A percentile compares a stretch with the other conserved stretches of the same genome.
Evolutionary conservation across 1,139 yeast species (phyloP).

Genomic region (Blastobotrys malaysiensis): DNA sequence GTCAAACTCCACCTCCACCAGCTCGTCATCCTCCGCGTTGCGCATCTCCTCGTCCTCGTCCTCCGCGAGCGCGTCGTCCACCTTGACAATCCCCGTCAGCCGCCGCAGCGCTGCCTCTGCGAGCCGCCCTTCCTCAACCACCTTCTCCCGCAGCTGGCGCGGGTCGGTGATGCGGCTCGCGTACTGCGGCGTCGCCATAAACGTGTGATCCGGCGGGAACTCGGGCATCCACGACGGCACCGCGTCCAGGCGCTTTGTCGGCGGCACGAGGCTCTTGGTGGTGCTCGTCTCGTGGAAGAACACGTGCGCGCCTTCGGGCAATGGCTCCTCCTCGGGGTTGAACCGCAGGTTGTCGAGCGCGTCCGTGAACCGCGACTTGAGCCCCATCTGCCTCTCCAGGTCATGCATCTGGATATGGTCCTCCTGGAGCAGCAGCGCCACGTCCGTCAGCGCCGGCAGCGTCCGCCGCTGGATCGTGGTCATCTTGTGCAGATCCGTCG

Average conservation of each 20-base stretch:
- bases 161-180: slow-evolving; percentile 65
- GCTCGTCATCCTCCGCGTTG: slow-evolving; percentile 19
- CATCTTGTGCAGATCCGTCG: slow-evolving; percentile 45
- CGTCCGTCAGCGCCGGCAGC: slow-evolving; percentile 54
- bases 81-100: slow-evolving; percentile 32
- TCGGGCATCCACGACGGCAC: slow-evolving; percentile 77
- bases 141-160: slow-evolving; percentile 57
- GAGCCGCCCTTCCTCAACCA: slow-evolving; percentile 73
- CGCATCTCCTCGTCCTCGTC: slow-evolving; percentile 25
- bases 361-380: slow-evolving; percentile 21
- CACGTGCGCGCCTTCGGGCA: slow-evolving; percentile 19
- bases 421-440: slow-evolving; percentile 45
- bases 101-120: slow-evolving; percentile 73
- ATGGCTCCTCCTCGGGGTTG: slow-evolving; percentile 26
- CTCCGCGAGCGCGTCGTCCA: slow-evolving; percentile 25
- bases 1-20: slow-evolving; percentile 8
- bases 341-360: slow-evolving; percentile 25
- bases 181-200: slow-evolving; percentile 66
- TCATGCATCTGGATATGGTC: slow-evolving; percentile 43
- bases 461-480: slow-evolving; percentile 66
- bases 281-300: slow-evolving; percentile 29
- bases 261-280: slow-evolving; percentile 34
- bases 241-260: slow-evolving; percentile 47
- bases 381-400: slow-evolving; percentile 41
- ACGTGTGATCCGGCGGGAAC: slow-evolving; percentile 91